Conservation (phyloP, 2,329 filamentous ascomycete genomes). For the Talaromyces sp. region DNA sequence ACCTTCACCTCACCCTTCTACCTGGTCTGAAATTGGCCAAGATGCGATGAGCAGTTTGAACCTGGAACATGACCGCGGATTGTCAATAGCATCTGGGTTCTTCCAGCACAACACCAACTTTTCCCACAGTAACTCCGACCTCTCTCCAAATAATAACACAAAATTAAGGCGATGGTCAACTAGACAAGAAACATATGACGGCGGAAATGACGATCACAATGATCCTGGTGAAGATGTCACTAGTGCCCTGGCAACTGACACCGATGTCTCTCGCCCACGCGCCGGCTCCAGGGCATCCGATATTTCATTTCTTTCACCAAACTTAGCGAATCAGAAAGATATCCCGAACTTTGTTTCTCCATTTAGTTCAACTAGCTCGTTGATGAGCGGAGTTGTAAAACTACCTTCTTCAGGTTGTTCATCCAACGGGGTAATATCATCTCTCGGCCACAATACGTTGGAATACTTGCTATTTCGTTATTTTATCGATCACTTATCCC, state of each 20-base stretch:
- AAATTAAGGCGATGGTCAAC: not conserved
- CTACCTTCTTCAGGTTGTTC: not conserved
- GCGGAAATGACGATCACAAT: not conserved
- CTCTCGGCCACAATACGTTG: not conserved
- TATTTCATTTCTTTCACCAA: not conserved
- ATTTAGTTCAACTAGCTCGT: not conserved
- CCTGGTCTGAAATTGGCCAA: not conserved
- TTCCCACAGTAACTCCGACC: not conserved
- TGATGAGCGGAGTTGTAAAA: not conserved
- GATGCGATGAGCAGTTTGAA: not conserved
- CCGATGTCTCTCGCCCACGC: not conserved
- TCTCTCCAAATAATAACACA: not conserved
- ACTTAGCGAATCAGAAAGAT: not conserved
- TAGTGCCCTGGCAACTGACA: not conserved
- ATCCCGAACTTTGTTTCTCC: not conserved
- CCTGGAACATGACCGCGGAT: not conserved
- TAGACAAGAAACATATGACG: not conserved
- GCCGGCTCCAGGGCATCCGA: not conserved
- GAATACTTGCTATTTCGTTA: not conserved
- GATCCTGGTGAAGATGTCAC: not conserved
- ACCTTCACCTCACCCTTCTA: not conserved
- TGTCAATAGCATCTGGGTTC: not conserved
- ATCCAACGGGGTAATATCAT: not conserved
- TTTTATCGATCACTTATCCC: not conserved
- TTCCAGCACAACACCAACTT: not conserved